Evolutionary conservation across 2,329 filamentous ascomycete species (phyloP).

Genomic region (Gliomastix tumulicola): DNA sequence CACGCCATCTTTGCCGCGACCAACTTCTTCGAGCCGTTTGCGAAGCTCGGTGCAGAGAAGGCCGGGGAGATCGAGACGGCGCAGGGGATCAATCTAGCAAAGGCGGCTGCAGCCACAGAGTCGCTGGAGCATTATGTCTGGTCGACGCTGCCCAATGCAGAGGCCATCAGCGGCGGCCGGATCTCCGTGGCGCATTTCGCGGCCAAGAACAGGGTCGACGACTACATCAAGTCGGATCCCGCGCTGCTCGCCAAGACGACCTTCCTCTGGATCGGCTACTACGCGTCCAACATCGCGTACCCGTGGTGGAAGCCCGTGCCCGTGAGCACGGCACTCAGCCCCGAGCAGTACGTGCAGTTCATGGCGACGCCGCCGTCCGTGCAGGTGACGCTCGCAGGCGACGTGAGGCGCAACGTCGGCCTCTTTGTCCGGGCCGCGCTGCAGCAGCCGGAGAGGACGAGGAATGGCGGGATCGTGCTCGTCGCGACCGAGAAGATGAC

Average conservation of each 20-base stretch:
- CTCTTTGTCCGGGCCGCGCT: constrained; percentile 22
- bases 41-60: constrained; percentile 15
- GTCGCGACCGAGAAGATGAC: constrained; percentile 14
- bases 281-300: constrained; percentile 20
- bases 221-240: constrained; percentile 22
- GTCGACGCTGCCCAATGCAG: constrained; percentile 31
- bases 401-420: constrained; percentile 20
- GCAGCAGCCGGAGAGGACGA: constrained; percentile 17
- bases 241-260: constrained; percentile 27
- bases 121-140: constrained; percentile 36
- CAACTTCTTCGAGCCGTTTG: constrained; percentile 26
- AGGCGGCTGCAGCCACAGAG: constrained; percentile 24
- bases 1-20: constrained; percentile 22
- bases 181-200: constrained; percentile 30
- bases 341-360: constrained; percentile 18
- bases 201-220: constrained; percentile 31
- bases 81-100: constrained; percentile 32
- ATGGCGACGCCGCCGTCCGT: constrained; percentile 13
- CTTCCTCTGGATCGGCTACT: constrained; percentile 27
- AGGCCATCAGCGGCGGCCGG: constrained; percentile 20
- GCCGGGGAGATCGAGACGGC: constrained; percentile 25
- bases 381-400: constrained; percentile 19
- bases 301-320: constrained; percentile 6
- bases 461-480: constrained; percentile 18
- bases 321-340: constrained; percentile 1